phyloP scores from a whole-genome alignment of 306 rosid genomes.

The Castanea mollissima region DNA sequence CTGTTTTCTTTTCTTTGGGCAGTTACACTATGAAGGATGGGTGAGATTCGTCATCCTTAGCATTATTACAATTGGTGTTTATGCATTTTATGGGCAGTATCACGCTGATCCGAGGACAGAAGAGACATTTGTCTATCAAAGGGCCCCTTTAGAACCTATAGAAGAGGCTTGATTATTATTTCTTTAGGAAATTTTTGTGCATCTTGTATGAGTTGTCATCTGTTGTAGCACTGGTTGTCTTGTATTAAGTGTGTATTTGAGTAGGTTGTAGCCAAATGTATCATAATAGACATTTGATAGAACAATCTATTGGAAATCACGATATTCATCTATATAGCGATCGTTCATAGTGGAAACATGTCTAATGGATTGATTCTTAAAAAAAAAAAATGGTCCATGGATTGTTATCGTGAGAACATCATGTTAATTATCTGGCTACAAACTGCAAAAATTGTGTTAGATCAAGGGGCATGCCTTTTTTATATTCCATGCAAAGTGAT shows the following conservation, averaged over 20 bases:
- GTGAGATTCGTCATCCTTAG: constrained; percentile 76
- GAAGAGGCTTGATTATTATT: constrained; percentile 38
- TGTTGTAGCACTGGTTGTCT: constrained; percentile 16
- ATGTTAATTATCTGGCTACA: neutral
- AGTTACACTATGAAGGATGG: constrained; percentile 95
- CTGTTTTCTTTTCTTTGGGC: constrained; percentile 28
- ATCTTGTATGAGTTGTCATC: neutral
- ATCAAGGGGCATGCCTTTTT: neutral
- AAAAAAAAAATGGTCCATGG: neutral
- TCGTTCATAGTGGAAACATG: neutral
- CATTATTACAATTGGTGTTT: constrained; percentile 52
- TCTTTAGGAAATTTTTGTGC: neutral
- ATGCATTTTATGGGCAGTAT: constrained; percentile 86
- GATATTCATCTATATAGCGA: neutral
- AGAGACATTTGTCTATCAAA: constrained; percentile 45
- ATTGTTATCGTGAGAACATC: neutral
- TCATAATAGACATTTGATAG: neutral
- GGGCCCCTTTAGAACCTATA: constrained; percentile 38
- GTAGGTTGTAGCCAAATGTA: neutral
- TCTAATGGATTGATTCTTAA: neutral
- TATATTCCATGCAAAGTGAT: neutral
- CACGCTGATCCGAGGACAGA: constrained; percentile 78
- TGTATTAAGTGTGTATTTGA: neutral
- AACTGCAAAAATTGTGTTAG: neutral
- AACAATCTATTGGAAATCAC: neutral